Percentiles rank a stretch among this genome's conserved stretches.
Evolutionary conservation across 495 filamentous ascomycete species (phyloP).

Genomic region (Cercophora newfieldiana): DNA sequence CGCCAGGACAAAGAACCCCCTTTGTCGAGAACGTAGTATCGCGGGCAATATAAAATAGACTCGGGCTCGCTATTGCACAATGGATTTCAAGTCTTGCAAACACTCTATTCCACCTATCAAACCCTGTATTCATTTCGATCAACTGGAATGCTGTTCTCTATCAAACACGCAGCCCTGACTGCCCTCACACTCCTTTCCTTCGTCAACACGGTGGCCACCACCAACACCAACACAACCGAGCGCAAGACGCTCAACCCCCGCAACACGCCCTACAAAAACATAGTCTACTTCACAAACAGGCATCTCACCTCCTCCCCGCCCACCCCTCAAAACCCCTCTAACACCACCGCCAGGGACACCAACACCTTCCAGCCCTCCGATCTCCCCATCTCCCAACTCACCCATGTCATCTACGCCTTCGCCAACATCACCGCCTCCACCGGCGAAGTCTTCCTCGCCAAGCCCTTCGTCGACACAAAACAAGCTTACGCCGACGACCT

Average conservation of each 20-base stretch:
- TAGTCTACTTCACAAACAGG: constrained; percentile 53
- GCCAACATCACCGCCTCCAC: constrained; percentile 78
- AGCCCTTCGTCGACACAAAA: constrained; percentile 63
- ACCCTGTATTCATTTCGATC: background rate
- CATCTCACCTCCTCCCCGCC: constrained; percentile 12
- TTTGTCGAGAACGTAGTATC: too few relatives aligned
- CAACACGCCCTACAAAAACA: constrained; percentile 40
- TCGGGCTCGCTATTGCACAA: too few relatives aligned
- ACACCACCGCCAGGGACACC: constrained; percentile 63
- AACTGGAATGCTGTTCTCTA: constrained; percentile 12
- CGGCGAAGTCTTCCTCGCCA: constrained; percentile 72
- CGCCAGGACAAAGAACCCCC: too few relatives aligned
- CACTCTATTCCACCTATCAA: too few relatives aligned
- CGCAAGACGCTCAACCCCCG: background rate
- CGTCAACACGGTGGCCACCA: background rate
- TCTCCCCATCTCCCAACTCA: constrained; percentile 76
- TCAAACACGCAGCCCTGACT: constrained; percentile 22
- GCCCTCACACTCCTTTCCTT: constrained; percentile 24
- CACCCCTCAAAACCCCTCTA: constrained; percentile 8
- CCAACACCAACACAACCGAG: background rate
- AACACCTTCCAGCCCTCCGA: constrained; percentile 82
- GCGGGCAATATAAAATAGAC: too few relatives aligned
- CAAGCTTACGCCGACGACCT: constrained; percentile 68
- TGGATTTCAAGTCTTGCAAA: too few relatives aligned
- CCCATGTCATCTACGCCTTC: constrained; percentile 88